Percentiles rank a stretch among this genome's conserved stretches.
Conservation (phyloP, 1,139 yeast genomes). For the Taphrina populina region DNA sequence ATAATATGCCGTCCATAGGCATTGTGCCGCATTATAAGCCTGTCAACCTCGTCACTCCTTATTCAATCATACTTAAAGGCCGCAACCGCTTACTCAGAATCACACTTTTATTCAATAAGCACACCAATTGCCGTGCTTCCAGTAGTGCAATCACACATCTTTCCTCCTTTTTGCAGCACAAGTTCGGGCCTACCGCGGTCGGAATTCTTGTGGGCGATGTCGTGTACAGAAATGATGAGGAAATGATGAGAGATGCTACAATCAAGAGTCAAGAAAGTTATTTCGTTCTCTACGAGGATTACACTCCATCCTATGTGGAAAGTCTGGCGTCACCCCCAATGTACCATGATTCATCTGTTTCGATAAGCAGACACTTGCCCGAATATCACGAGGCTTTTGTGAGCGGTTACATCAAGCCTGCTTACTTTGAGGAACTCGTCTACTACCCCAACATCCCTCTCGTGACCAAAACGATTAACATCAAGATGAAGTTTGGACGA, state of each 20-base stretch:
- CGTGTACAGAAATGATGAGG: constrained; percentile 20
- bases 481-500: constrained; percentile 22
- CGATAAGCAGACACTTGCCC: constrained; percentile 4
- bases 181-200: constrained; percentile 17
- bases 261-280: constrained; percentile 22
- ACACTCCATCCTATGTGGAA: constrained; percentile 23
- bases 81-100: constrained; percentile 19
- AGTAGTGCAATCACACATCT: constrained; percentile 25
- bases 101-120: constrained; percentile 16
- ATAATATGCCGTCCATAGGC: constrained; percentile 11
- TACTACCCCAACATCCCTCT: constrained; percentile 27
- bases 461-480: constrained; percentile 16
- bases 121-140: constrained; percentile 20
- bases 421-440: constrained; percentile 29
- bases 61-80: constrained; percentile 23
- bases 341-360: neutral
- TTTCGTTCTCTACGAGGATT: constrained; percentile 25
- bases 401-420: constrained; percentile 2
- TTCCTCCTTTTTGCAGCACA: constrained; percentile 16
- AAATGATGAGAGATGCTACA: constrained; percentile 21
- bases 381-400: constrained; percentile 15
- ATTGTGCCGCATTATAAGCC: constrained; percentile 10
- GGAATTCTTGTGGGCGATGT: constrained; percentile 26
- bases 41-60: constrained; percentile 20
- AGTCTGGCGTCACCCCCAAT: constrained; percentile 19